phyloP scores from a whole-genome alignment of 495 filamentous ascomycete species.

The Talaromyces trachyspermus region DNA sequence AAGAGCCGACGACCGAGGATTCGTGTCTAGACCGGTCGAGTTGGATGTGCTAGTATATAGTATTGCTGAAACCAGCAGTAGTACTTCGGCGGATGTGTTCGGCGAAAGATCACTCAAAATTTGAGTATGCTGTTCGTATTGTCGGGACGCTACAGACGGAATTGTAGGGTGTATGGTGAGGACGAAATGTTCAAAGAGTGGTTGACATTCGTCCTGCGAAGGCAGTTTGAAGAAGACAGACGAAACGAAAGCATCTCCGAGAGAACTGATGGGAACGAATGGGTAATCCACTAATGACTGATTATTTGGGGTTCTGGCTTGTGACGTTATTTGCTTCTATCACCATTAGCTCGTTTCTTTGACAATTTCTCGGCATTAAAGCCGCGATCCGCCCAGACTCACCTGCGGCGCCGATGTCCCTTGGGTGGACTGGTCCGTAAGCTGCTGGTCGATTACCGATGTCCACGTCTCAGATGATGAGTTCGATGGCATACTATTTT shows the following conservation, averaged over 20 bases:
- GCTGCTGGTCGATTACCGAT: constrained; percentile 1
- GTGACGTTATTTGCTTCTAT: neutral
- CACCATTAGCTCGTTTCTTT: neutral
- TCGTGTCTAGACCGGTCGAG: neutral
- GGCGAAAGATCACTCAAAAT: neutral
- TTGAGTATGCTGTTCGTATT: neutral
- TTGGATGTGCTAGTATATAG: constrained; percentile 1
- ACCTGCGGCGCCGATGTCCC: neutral
- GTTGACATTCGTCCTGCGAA: constrained; percentile 1
- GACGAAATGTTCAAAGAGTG: neutral
- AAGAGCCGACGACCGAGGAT: neutral
- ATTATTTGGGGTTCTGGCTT: neutral
- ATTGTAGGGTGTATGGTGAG: neutral
- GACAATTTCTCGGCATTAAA: constrained; percentile 1
- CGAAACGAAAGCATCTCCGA: constrained; percentile 1
- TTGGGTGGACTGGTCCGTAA: neutral
- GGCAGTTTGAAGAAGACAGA: constrained; percentile 1
- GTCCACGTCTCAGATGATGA: neutral
- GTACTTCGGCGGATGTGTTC: constrained; percentile 3
- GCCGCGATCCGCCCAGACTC: neutral
- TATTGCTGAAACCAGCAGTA: neutral
- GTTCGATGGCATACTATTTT: neutral
- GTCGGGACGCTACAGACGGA: neutral
- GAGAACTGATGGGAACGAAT: constrained; percentile 4
- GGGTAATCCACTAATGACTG: neutral